phyloP scores from a whole-genome alignment of 2,329 filamentous ascomycete species.

The Hawksworthiomyces lignivorus region DNA sequence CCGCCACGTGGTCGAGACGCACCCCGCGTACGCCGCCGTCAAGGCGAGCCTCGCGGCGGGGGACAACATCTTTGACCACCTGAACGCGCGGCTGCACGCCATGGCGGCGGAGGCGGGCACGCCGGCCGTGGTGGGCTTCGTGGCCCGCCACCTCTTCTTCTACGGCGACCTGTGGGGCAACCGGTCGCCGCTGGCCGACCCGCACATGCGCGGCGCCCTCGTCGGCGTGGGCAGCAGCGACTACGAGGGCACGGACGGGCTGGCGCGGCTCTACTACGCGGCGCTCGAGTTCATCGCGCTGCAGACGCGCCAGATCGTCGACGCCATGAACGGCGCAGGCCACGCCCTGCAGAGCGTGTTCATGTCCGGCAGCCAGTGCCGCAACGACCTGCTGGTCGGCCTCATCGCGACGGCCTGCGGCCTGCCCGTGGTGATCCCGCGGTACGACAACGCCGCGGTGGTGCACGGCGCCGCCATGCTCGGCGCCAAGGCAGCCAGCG shows the following conservation, averaged over 20 bases:
- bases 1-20: slow-evolving; percentile 90
- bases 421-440: slow-evolving; percentile 88
- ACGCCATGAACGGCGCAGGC: slow-evolving; percentile 84
- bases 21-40: slow-evolving; percentile 80
- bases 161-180: slow-evolving; percentile 98
- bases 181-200: slow-evolving; percentile 84
- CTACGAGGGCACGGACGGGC: slow-evolving; percentile 67
- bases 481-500: slow-evolving; percentile 90
- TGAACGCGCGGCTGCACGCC: slow-evolving; percentile 78
- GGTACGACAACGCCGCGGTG: slow-evolving; percentile 90
- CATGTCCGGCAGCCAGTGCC: slow-evolving; percentile 97
- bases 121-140: slow-evolving; percentile 73
- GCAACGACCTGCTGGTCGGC: slow-evolving; percentile 86
- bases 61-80: slow-evolving; percentile 88
- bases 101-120: slow-evolving; percentile 62
- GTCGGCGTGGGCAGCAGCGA: slow-evolving; percentile 75
- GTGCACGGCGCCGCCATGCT: slow-evolving; percentile 98
- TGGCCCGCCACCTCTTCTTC: slow-evolving; percentile 94
- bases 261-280: slow-evolving; percentile 88
- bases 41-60: slow-evolving; percentile 65
- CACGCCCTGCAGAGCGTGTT: slow-evolving; percentile 89
- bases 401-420: slow-evolving; percentile 84
- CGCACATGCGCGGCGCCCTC: slow-evolving; percentile 85
- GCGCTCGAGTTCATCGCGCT: slow-evolving; percentile 98
- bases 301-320: slow-evolving; percentile 91